Base-by-base conservation (phyloP, 331 rosid species). In the Pyrus hybrid region DNA sequence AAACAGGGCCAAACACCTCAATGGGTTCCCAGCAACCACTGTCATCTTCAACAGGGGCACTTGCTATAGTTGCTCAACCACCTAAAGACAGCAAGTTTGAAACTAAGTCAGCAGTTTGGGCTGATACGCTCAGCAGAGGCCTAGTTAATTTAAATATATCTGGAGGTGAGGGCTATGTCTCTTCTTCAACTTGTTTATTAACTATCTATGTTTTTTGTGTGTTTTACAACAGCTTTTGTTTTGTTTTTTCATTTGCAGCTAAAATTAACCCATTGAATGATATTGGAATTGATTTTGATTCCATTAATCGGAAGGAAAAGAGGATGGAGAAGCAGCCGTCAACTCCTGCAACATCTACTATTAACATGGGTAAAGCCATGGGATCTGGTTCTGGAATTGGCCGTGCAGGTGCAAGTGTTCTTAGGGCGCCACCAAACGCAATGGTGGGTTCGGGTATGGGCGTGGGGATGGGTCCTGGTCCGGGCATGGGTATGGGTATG, bases 371-470 rank as follows among this genome's bases (percentile, higher is more conserved):
- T 61, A 93, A 85, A 83, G 97, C 97, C 17, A 93, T 93, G 98
- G 98, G 98, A 81, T 89, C 97, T 67, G 96, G 97, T 75, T 87
- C 98, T 49, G 96, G 98, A 49, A 71, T 89, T 13, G 98, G 97
- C 60, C 91, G 96, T 78, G 90, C 83, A 1, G 86, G 89, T 35
- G 87, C 89, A 1, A 37, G 88, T 77, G 81, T 80, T 29, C 78
- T 91, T 61, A 80, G 95, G 81, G 71, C 91, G 29, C 77, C 81
- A 18, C 51, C 84, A 64, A 90, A 87, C 77, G 75, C 85, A 3
- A 83, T 85, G 95, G 76, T 86, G 82, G 91, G 96, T 80, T 77
- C 92, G 0, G 89, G 91, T 30, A 87, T 87, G 89, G 92, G 94
- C 1, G 51, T 66, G 78, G 88, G 83, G 0, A 77, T 83, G 82